Conservation (phyloP, 305 asterid genomes). For the Fraxinus baroniana region DNA sequence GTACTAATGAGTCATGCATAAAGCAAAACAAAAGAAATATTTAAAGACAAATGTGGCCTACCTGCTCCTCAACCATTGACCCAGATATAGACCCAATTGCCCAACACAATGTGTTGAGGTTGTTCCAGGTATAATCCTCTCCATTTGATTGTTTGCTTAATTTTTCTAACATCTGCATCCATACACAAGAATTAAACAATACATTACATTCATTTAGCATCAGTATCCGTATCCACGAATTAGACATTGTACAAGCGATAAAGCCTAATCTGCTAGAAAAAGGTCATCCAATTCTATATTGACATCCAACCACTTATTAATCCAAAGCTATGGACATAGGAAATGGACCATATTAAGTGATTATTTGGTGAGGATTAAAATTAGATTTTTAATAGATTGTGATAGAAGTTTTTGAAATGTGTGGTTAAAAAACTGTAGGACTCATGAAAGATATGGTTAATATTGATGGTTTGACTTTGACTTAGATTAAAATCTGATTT, state of each 20-base stretch:
- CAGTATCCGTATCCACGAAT: not conserved
- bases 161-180: conserved; percentile 79
- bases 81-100: conserved; percentile 99
- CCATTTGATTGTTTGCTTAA: conserved; percentile 78
- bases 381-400: no score
- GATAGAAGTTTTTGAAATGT: no score
- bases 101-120: conserved; percentile 97
- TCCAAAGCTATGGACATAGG: not conserved
- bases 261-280: not conserved
- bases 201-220: conserved; percentile 2
- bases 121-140: conserved; percentile 98
- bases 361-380: no score
- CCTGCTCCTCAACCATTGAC: conserved; percentile 99
- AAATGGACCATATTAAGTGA: not conserved
- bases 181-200: not conserved
- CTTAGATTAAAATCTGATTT: no score
- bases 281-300: not conserved
- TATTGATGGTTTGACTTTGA: no score
- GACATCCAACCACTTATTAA: not conserved
- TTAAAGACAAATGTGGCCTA: conserved; percentile 14
- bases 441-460: no score
- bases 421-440: no score
- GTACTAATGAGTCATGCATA: not conserved
- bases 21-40: not conserved
- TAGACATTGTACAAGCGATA: not conserved